These are phyloP conservation scores for Sphaerulina vaccinii DNA, from an alignment of 2,329 filamentous ascomycete genomes.

Conservation along the genomic window DNA sequence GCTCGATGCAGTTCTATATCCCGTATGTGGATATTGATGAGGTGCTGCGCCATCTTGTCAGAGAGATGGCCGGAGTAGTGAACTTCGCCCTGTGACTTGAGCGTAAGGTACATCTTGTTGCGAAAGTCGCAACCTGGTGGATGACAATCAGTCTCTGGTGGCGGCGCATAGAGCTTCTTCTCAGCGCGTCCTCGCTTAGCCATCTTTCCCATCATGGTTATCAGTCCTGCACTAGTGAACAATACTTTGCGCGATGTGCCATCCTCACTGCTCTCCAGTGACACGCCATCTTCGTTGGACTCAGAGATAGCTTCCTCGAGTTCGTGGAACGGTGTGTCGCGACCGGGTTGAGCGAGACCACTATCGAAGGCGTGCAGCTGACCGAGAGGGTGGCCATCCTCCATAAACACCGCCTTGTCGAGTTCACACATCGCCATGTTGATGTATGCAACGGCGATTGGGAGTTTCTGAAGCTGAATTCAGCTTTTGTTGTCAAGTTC, in stretches of 20 bases:
- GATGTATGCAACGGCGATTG: no score
- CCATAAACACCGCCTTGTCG: no score
- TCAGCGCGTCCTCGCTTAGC: no score
- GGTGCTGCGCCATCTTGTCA: conserved; percentile 1
- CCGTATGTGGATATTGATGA: not conserved
- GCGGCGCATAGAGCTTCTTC: not conserved
- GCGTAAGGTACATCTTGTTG: not conserved
- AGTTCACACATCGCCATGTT: no score
- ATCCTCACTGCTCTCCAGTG: no score
- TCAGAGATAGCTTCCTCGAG: no score
- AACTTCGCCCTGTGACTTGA: not conserved
- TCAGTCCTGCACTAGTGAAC: no score
- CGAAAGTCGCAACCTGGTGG: not conserved
- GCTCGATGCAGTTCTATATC: conserved; percentile 1
- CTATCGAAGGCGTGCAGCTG: not conserved
- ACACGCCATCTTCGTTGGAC: no score
- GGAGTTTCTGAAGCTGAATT: no score
- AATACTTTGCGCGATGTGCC: no score
- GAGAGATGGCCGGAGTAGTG: conserved; percentile 3
- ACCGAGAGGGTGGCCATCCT: not conserved
- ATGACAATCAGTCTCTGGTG: not conserved
- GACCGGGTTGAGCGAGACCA: conserved; percentile 3
- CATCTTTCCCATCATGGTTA: no score
- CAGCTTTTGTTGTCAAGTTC: no score
- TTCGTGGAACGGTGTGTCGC: conserved; percentile 3